Base-by-base conservation (phyloP, 2,329 filamentous ascomycete species). In the Cercospora sp. region DNA sequence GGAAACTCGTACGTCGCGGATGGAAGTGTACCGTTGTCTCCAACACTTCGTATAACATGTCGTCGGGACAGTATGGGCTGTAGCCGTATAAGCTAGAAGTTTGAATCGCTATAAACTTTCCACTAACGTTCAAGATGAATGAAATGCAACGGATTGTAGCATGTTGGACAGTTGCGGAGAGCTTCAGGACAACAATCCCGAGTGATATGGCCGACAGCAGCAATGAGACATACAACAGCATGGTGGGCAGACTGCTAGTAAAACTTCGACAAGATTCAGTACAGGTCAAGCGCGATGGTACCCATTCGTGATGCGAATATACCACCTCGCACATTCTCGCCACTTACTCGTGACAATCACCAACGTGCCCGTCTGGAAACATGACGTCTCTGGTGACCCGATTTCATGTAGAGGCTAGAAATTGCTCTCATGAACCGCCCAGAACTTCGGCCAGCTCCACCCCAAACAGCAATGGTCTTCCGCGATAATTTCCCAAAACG, bases 1-100 rank as follows among this genome's bases (percentile, higher is more conserved):
- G 80, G 79, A 66, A 72, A 81, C 12, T 61, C n/a, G 63, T 78
- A 79, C 5, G 18, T 20, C n/a, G 40, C 40, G 13, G 40, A 45
- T n/a, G 40, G 40, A 20, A 45, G 40, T 45, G n/a, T 45, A 45
- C 40, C 8, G 16, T 16, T 7, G 6, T 45, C 40, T n/a, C 13
- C 1, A 45, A 45, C 40, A 18, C 40, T n/a, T n/a, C n/a, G 3
- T 45, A 45, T 45, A 18, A 16, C 13, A 45, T 45, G 40, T 3
- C 13, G 40, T 6, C 40, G 40, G 16, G 40, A 45, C n/a, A 45
- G 8, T 4, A 45, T n/a, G 16, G 20, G n/a, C 40, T 45, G 16
- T 45, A 16, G 2, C 4, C 40, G 7, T 45, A 18, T 45, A 45
- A 45, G 40, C 40, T n/a, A 45, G n/a, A n/a, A 16, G 40, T n/a